Percentiles rank a stretch among this genome's conserved stretches.
Conservation (phyloP, 2,329 filamentous ascomycete genomes). For the Cytospora mali region DNA sequence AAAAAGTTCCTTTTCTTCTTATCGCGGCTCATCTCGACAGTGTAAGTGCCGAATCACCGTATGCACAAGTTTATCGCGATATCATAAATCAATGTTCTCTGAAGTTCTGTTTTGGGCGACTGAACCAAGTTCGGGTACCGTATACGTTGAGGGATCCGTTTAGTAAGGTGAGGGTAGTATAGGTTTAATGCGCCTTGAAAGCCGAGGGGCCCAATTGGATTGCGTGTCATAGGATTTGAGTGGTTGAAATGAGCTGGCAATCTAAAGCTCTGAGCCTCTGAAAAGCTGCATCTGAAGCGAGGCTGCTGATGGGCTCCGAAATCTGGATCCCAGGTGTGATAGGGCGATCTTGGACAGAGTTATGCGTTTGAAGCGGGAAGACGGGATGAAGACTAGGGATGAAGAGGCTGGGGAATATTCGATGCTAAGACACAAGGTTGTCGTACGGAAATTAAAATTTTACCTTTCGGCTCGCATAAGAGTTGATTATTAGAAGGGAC, state of each 20-base stretch:
- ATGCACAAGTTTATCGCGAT: constrained; percentile 6
- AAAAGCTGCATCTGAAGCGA: not conserved
- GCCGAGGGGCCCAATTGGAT: not conserved
- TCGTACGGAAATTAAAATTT: too few species aligned
- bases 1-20: constrained; percentile 27
- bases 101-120: constrained; percentile 3
- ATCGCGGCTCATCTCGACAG: constrained; percentile 28
- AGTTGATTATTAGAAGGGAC: not conserved
- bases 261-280: not conserved
- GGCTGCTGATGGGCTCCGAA: not conserved
- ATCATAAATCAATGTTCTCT: constrained; percentile 3
- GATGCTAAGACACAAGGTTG: not conserved
- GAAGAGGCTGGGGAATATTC: not conserved
- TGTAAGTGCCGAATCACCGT: constrained; percentile 16
- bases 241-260: not conserved
- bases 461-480: too few species aligned
- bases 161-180: not conserved
- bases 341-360: not conserved
- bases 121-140: constrained; percentile 9
- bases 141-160: not conserved
- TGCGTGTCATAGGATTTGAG: not conserved
- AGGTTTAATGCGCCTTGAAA: not conserved
- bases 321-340: not conserved
- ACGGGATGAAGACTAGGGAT: not conserved
- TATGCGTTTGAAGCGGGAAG: not conserved